phyloP scores from a whole-genome alignment of 805 yeast species.

The Pichia thaimueangensis region DNA sequence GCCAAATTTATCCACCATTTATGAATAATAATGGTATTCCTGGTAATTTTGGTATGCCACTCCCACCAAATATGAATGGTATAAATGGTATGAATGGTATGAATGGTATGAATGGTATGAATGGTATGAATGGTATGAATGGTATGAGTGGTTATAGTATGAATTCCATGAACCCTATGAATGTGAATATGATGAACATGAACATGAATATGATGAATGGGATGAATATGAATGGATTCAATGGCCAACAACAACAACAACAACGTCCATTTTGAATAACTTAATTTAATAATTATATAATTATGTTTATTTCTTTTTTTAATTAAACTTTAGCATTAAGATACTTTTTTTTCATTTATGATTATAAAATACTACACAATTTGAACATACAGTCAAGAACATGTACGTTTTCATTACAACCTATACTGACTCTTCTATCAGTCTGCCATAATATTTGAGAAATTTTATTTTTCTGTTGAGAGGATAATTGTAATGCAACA shows the following conservation, averaged over 20 bases:
- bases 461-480: constrained; percentile 53
- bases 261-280: too few relatives aligned
- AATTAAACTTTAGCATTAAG: too few relatives aligned
- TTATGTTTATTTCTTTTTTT: background rate
- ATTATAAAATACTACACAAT: constrained; percentile 36
- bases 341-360: background rate
- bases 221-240: constrained; percentile 1
- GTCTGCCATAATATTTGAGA: constrained; percentile 64
- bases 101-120: constrained; percentile 1
- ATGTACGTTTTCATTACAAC: constrained; percentile 85
- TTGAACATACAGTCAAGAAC: constrained; percentile 57
- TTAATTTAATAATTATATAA: too few relatives aligned
- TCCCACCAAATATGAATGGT: background rate
- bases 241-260: too few relatives aligned
- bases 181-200: background rate
- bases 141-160: background rate
- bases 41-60: background rate
- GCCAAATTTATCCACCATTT: background rate
- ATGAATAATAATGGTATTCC: constrained; percentile 1
- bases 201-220: constrained; percentile 5
- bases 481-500: constrained; percentile 36
- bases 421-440: constrained; percentile 70
- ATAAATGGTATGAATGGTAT: constrained; percentile 8
- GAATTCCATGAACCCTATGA: background rate
- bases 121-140: background rate